Base-by-base conservation (phyloP, 148 eudicot genomes). In the Vaccinium myrtillus region DNA sequence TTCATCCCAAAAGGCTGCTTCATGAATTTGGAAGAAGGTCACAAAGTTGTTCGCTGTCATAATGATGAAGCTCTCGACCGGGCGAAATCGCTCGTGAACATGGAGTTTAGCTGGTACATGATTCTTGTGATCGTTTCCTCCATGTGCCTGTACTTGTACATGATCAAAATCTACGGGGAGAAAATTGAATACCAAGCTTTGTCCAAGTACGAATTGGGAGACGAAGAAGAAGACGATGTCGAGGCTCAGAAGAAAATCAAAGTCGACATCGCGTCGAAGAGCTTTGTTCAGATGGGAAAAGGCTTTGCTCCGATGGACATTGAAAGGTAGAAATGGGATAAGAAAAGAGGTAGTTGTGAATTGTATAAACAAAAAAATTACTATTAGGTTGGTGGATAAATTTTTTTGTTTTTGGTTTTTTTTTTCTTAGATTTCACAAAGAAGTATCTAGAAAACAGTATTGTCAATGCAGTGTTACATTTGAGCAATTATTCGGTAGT, bases 21-120 rank as follows among this genome's bases (percentile, higher is more conserved):
- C 77, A 80, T 94, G 86, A 86, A 94, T 63, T 36, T 86, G n/a
- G 98, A 95, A 53, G 93, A 94, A 59, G 96, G 94, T 1, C 96
- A 93, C 19, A 43, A 83, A 36, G 98, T 95, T 59, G 98, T 93
- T 10, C 83, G 98, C 19, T 95, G 98, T 69, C 85, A 88, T 6
- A 87, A 83, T 4, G 81, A 90, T 3, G 92, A 90, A 71, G 90
- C 92, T 23, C 90, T 92, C 2, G 91, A 94, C 27, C 89, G 98
- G 0, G 98, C 98, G 10, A 94, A 92, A 81, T 88, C 96, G 8
- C 86, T 95, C 6, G 98, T 93, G 18, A 95, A 95, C 61, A 93
- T 95, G 49, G 89, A 90, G 77, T 95, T 95, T 56, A 93, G 98
- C 49, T 93, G 95, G 98, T 91, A 89, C 54, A 77, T 95, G 21